These are phyloP conservation scores for Funneliformis mosseae DNA, from an alignment of 192 early-diverging fungal species.

Conservation along the genomic window DNA sequence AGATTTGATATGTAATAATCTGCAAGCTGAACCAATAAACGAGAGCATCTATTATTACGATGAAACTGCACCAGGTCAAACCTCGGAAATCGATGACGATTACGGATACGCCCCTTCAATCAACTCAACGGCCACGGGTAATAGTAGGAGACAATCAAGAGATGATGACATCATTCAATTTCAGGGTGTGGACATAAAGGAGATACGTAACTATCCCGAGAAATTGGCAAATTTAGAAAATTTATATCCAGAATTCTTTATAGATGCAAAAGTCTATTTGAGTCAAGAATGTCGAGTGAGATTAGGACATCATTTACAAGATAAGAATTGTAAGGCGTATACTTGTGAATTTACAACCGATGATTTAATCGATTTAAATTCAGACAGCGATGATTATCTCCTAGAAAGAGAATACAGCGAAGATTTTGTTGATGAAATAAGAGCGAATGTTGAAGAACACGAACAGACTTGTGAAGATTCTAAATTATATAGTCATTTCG, in stretches of 20 bases:
- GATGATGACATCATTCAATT: background rate
- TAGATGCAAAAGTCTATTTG: background rate
- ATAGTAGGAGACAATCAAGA: background rate
- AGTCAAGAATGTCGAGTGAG: background rate
- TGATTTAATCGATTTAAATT: background rate
- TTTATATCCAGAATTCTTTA: background rate
- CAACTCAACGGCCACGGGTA: background rate
- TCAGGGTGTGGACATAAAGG: background rate
- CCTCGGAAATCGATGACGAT: background rate
- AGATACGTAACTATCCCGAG: background rate
- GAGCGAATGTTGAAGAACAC: background rate
- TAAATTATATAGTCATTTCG: conserved; percentile 30
- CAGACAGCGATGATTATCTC: background rate
- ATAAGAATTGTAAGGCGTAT: background rate
- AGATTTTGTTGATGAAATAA: background rate
- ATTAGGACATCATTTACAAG: background rate
- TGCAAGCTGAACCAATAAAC: background rate
- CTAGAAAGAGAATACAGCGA: background rate
- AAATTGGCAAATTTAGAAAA: background rate
- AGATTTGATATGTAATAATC: background rate
- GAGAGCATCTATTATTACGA: background rate
- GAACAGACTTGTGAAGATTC: conserved; percentile 10
- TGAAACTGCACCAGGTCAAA: background rate
- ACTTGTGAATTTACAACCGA: background rate
- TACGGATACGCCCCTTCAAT: background rate